These are phyloP conservation scores for Didymella lethalis DNA, from an alignment of 2,329 filamentous ascomycete species.

Conservation along the genomic window DNA sequence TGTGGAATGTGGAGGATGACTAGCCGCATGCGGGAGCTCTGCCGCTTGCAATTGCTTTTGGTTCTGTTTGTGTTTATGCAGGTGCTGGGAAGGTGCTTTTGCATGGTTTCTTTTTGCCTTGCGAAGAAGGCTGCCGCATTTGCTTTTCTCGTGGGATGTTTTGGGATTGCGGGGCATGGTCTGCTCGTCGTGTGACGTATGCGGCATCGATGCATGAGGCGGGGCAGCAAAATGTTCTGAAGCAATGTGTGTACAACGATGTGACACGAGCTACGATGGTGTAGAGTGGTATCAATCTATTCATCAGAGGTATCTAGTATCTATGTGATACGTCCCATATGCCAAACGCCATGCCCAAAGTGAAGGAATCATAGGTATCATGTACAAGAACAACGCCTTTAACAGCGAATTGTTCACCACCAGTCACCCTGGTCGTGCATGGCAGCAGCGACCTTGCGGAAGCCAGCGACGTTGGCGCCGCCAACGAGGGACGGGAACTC, in stretches of 20 bases:
- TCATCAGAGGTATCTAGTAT: constrained; percentile 35
- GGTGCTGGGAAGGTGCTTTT: not conserved
- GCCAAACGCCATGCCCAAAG: constrained; percentile 32
- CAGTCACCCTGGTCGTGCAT: constrained; percentile 98
- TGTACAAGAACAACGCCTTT: constrained; percentile 27
- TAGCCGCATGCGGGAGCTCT: constrained; percentile 12
- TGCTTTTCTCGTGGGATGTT: constrained; percentile 9
- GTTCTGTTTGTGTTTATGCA: constrained; percentile 10
- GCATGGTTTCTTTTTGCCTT: constrained; percentile 9
- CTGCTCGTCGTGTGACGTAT: constrained; percentile 6
- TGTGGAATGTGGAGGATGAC: constrained; percentile 1
- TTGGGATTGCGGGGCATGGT: constrained; percentile 6
- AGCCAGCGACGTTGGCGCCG: constrained; percentile 96
- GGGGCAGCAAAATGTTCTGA: not conserved
- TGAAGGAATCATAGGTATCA: constrained; percentile 39
- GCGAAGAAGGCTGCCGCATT: not conserved
- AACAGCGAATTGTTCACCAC: constrained; percentile 60
- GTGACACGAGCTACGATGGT: not conserved
- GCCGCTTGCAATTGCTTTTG: constrained; percentile 19
- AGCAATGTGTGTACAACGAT: not conserved
- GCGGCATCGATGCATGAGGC: not conserved
- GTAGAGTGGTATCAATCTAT: constrained; percentile 23
- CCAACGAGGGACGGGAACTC: constrained; percentile 90
- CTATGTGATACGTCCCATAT: constrained; percentile 24
- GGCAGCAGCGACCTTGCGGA: constrained; percentile 92